Percentiles rank a stretch among this genome's conserved stretches.
Conservation (phyloP, 768 basidiomycete genomes). For the Leccinum subgranulosum region DNA sequence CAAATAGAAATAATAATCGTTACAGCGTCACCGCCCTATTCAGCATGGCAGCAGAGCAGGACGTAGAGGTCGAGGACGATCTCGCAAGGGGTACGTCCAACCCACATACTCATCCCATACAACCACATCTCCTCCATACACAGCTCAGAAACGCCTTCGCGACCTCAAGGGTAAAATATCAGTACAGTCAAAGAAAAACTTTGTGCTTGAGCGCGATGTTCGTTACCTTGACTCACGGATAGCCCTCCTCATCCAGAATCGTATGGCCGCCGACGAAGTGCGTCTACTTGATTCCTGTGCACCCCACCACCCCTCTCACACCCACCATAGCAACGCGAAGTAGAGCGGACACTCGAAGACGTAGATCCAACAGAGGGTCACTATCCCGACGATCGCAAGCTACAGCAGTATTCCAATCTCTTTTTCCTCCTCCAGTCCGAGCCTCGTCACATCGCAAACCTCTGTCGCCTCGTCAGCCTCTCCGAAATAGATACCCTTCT, state of each 20-base stretch:
- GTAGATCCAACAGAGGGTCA: constrained; percentile 90
- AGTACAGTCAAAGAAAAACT: constrained; percentile 99
- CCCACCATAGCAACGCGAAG: constrained; percentile 78
- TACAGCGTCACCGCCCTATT: constrained; percentile 96
- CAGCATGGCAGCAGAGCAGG: constrained; percentile 98
- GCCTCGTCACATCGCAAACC: constrained; percentile 92
- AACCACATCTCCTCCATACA: neutral
- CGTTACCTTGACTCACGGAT: constrained; percentile 97
- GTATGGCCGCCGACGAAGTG: constrained; percentile 95
- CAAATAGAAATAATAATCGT: constrained; percentile 92
- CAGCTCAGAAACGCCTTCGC: constrained; percentile 94
- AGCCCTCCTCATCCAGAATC: constrained; percentile 95
- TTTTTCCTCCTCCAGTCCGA: constrained; percentile 99
- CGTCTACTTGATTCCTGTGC: constrained; percentile 24
- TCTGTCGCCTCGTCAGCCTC: constrained; percentile 94
- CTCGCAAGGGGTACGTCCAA: constrained; percentile 75
- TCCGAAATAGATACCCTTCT: constrained; percentile 98
- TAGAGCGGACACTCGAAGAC: constrained; percentile 93
- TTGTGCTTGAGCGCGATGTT: constrained; percentile 97
- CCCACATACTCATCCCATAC: neutral
- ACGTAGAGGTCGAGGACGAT: constrained; percentile 97
- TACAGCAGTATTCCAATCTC: constrained; percentile 96
- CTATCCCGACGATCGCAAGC: constrained; percentile 90
- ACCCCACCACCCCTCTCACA: neutral
- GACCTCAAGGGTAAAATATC: constrained; percentile 97